Base-by-base conservation (phyloP, 495 filamentous ascomycete genomes). In the Tuber melanosporum region DNA sequence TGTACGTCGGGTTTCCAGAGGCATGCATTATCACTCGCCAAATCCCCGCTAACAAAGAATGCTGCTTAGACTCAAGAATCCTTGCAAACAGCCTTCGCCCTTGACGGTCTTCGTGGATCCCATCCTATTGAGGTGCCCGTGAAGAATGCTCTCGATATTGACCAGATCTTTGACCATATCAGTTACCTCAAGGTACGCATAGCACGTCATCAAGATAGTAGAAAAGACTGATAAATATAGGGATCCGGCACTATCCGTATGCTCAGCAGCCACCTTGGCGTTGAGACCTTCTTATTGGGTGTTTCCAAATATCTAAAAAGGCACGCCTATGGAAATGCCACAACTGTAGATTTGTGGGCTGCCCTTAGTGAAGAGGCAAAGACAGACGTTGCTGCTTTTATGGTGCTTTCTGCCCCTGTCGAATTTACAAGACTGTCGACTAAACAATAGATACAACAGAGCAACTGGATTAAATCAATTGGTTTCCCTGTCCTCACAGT, bases 51-150 rank as follows among this genome's bases (percentile, higher is more conserved):
- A 71, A 83, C 84, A 75, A 81, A 84, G 17, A 14, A 17, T 20
- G 7, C 49, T 83, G 70, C 82, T 76, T 84, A 91, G 90, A 92
- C 92, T 85, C 57, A 66, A 66, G 94, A 98, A 85, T 91, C 91
- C 81, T 90, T 97, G 83, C 93, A 97, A 89, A 90, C 90, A 88
- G 95, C 95, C 42, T 95, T 97, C 83, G 87, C 90, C 46, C 88
- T 98, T 22, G 95, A 99, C 85, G 90, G 91, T 49, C 89, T 99
- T 74, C 92, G 95, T 71, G 90, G 92, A 45, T 97, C 93, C 39
- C 95, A 99, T 85, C 92, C 95, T 10, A 97, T 99, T 77, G 94
- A 98, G 84, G 95, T 98, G 19, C 92, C 93, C 0, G 94, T 98
- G 43, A 89, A 88, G 79, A 93, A 95, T 81, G 94, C 93, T 32